phyloP scores from a whole-genome alignment of 2,329 filamentous ascomycete species.

The Ceratocystis colombiana region DNA sequence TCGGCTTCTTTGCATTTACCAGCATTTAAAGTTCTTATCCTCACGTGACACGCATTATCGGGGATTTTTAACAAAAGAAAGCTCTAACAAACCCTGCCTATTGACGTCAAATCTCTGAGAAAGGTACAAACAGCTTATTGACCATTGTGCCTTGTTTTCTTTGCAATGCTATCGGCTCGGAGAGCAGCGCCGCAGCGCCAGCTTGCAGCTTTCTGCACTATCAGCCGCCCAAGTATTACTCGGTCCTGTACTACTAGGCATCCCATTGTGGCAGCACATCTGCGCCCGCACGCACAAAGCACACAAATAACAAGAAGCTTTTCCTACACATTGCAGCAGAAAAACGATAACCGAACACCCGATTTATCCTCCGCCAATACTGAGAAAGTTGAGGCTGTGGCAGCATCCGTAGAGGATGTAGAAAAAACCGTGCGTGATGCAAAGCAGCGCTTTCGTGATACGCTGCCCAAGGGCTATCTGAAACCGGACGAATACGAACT shows the following conservation, averaged over 20 bases:
- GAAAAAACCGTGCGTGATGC: conserved; percentile 60
- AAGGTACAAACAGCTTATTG: not conserved
- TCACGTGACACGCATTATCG: conserved; percentile 19
- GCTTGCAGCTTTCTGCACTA: not conserved
- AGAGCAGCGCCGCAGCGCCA: conserved; percentile 7
- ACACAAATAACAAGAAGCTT: not conserved
- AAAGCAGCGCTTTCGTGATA: conserved; percentile 65
- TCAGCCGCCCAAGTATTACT: not conserved
- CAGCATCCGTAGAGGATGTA: conserved; percentile 33
- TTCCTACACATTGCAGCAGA: not conserved
- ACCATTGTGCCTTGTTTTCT: not conserved
- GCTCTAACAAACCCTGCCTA: conserved; percentile 5
- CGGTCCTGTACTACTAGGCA: not conserved
- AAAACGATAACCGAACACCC: not conserved
- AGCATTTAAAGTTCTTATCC: conserved; percentile 19
- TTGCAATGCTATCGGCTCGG: conserved; percentile 18
- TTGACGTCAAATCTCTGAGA: not conserved
- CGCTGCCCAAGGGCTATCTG: conserved; percentile 61
- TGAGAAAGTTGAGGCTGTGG: not conserved
- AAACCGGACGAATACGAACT: conserved; percentile 59
- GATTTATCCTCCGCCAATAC: not conserved
- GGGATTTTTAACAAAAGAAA: conserved; percentile 16
- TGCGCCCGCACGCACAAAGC: not conserved
- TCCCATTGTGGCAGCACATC: not conserved
- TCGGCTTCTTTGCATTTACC: conserved; percentile 1